Base-by-base conservation (phyloP, 2,329 filamentous ascomycete species). In the Onygenales sp. region DNA sequence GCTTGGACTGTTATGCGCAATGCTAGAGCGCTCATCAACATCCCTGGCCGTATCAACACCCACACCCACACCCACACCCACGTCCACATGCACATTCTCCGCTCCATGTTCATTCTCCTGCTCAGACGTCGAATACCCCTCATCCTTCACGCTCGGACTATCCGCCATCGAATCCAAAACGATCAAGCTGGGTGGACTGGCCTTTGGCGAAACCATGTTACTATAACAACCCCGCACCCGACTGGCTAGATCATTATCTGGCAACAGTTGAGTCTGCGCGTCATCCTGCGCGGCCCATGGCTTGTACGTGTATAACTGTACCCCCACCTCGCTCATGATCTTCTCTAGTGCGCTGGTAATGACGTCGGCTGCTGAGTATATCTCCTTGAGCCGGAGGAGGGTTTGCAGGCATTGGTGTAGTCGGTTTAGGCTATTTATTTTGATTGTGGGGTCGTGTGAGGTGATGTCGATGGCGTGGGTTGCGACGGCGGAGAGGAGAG, bases 381-480 rank as follows among this genome's bases (percentile, higher is more conserved):
- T 88, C 64, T 95, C 89, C 38, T 89, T 83, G 14, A 96, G 78
- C 58, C 85, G 86, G 66, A 90, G 85, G 77, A 96, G 87, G 55
- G 95, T 89, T 47, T 84, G 81, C 89, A 96, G 95, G 72, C 92
- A 96, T 66, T 90, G 86, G 61, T 85, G 86, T 74, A 95, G 95
- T 14, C 89, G 87, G 54, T 85, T 81, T 21, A 90, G 79, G 46
- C 88, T 90, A 43, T 81, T 78, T 55, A 87, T 80, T 14, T 89
- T 83, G 3, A 86, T 84, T 51, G 83, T 81, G 13, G 83, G 80
- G 51, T 87, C 82, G 4, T 84, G 85, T 35, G 88, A 89, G 68
- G 94, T 95, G 78, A 95, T 91, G 67, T 95, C 89, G 6, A 95
- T 80, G 17, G 95, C 79, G 64, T 95, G 91, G 52, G 95, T 94